Percentiles rank a stretch among this genome's conserved stretches.
These are phyloP conservation scores for Hymenoscyphus albidus DNA, from an alignment of 2,329 filamentous ascomycete genomes.

Conservation along the genomic window DNA sequence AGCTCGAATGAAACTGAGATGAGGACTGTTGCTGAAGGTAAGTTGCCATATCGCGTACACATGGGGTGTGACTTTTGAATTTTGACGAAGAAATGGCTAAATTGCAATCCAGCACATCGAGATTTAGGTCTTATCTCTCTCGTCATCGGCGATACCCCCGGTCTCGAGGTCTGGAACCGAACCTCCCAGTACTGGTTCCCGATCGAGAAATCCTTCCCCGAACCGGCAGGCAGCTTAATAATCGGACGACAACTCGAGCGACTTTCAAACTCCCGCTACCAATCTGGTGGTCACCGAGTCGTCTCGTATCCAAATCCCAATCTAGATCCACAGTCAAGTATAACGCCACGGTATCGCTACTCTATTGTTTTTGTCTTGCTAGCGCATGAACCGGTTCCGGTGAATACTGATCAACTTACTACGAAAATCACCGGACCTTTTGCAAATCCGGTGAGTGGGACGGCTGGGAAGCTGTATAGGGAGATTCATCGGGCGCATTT, in stretches of 20 bases:
- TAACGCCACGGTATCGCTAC: slow-evolving; percentile 17
- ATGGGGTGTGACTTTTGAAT: background rate
- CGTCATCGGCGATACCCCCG: slow-evolving; percentile 29
- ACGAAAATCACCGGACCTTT: slow-evolving; percentile 28
- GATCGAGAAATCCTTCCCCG: slow-evolving; percentile 23
- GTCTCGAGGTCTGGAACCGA: slow-evolving; percentile 27
- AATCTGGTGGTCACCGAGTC: slow-evolving; percentile 26
- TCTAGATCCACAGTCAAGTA: background rate
- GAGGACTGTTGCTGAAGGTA: slow-evolving; percentile 29
- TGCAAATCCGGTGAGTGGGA: slow-evolving; percentile 16
- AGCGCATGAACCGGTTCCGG: slow-evolving; percentile 23
- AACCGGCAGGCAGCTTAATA: slow-evolving; percentile 22
- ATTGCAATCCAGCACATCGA: slow-evolving; percentile 21
- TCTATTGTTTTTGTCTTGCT: slow-evolving; percentile 31
- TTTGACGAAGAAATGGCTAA: background rate
- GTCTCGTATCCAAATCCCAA: slow-evolving; percentile 20
- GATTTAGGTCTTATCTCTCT: slow-evolving; percentile 30
- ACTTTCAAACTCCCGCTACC: slow-evolving; percentile 26
- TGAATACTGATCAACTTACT: slow-evolving; percentile 27
- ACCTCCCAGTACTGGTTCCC: slow-evolving; percentile 20
- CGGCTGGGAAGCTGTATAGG: slow-evolving; percentile 21
- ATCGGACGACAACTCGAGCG: slow-evolving; percentile 27
- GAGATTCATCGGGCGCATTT: slow-evolving; percentile 22
- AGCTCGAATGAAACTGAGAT: slow-evolving; percentile 12
- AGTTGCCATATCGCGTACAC: background rate